phyloP scores from a whole-genome alignment of 2,329 filamentous ascomycete genomes.

The Nectriaceae sp. region DNA sequence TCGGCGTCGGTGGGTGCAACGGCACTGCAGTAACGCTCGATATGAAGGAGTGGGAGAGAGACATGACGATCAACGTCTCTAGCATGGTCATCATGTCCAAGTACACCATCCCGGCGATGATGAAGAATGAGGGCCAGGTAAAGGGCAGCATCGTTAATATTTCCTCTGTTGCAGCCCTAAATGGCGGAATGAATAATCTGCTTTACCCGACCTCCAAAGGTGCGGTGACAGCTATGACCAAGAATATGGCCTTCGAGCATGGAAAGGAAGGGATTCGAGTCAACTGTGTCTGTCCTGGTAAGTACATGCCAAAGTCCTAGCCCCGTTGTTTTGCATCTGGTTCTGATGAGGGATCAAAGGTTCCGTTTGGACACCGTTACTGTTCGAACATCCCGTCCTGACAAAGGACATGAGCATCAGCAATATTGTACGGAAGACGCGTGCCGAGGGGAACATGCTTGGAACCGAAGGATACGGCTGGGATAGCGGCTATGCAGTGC shows the following conservation, averaged over 20 bases:
- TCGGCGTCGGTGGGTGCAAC: slow-evolving; percentile 59
- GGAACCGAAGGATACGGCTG: slow-evolving; percentile 45
- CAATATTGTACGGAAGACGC: slow-evolving; percentile 37
- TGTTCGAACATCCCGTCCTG: slow-evolving; percentile 52
- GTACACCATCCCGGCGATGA: slow-evolving; percentile 62
- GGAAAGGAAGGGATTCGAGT: slow-evolving; percentile 47
- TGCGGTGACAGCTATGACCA: slow-evolving; percentile 52
- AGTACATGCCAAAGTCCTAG: neutral
- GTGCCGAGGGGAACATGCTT: slow-evolving; percentile 41
- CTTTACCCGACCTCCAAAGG: slow-evolving; percentile 51
- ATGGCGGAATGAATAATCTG: slow-evolving; percentile 47
- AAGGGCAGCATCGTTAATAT: slow-evolving; percentile 62
- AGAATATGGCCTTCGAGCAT: slow-evolving; percentile 54
- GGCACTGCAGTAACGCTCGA: slow-evolving; percentile 64
- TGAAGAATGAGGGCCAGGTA: slow-evolving; percentile 48
- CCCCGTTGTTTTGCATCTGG: neutral
- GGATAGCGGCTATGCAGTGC: slow-evolving; percentile 43
- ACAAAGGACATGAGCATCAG: slow-evolving; percentile 43
- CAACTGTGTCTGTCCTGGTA: slow-evolving; percentile 50
- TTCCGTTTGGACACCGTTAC: too few relatives aligned
- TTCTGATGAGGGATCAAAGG: slow-evolving; percentile 22
- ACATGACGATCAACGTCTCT: slow-evolving; percentile 62
- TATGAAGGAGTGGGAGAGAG: slow-evolving; percentile 56
- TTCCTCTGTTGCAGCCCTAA: slow-evolving; percentile 58
- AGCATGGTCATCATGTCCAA: slow-evolving; percentile 68